phyloP scores from a whole-genome alignment of 2,329 filamentous ascomycete species.

The Dactylella cylindrospora region DNA sequence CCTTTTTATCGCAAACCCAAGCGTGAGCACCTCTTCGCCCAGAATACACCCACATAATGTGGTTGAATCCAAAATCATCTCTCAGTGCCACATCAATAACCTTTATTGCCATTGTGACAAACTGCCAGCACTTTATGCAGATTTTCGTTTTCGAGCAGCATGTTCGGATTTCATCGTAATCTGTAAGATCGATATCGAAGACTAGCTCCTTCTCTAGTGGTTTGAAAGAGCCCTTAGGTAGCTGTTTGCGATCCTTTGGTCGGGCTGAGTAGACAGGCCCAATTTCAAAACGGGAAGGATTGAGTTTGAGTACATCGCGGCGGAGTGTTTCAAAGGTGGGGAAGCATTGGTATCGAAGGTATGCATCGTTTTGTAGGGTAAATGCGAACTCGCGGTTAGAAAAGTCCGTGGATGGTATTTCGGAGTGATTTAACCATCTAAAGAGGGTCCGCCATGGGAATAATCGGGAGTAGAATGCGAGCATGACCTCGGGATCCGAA shows the following conservation, averaged over 20 bases:
- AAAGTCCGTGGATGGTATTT: constrained; percentile 82
- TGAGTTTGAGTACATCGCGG: constrained; percentile 83
- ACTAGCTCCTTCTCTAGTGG: constrained; percentile 91
- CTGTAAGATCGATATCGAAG: constrained; percentile 99
- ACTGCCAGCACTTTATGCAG: constrained; percentile 91
- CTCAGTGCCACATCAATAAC: constrained; percentile 82
- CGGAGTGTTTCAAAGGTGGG: constrained; percentile 71
- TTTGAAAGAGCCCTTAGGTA: constrained; percentile 80
- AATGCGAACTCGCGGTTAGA: constrained; percentile 93
- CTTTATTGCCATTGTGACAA: constrained; percentile 97
- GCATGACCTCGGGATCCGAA: constrained; percentile 81
- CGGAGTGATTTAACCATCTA: constrained; percentile 95
- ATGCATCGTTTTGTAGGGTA: constrained; percentile 87
- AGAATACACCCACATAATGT: constrained; percentile 98
- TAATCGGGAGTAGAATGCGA: constrained; percentile 90
- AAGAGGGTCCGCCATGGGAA: constrained; percentile 95
- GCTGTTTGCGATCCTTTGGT: constrained; percentile 84
- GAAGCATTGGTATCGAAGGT: constrained; percentile 86
- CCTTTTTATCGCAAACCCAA: constrained; percentile 92
- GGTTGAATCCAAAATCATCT: constrained; percentile 94
- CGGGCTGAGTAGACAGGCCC: constrained; percentile 95
- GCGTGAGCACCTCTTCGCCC: constrained; percentile 95
- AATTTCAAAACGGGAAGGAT: constrained; percentile 95
- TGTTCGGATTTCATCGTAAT: constrained; percentile 95
- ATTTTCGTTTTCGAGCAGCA: constrained; percentile 94